Conservation (phyloP, 371 early-diverging fungal species). For the Blastocladiella emersonii region DNA sequence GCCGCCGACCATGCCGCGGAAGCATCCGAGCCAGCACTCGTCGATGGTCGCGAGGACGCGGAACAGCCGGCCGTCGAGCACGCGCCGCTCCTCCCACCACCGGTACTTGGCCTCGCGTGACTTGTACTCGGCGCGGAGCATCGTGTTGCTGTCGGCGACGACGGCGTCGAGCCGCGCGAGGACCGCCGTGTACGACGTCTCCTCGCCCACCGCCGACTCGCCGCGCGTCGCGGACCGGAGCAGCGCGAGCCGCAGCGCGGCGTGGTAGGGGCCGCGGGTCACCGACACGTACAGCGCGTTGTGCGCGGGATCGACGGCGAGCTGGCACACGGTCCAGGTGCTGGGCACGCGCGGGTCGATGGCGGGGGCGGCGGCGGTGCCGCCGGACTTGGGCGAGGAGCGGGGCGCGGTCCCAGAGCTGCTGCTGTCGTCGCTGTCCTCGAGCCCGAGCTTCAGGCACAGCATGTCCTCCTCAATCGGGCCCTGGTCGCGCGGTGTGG, state of each 20-base stretch:
- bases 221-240: slow-evolving; percentile 33
- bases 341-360: not conserved
- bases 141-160: slow-evolving; percentile 39
- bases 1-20: slow-evolving; percentile 30
- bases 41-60: slow-evolving; percentile 46
- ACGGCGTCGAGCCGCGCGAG: slow-evolving; percentile 34
- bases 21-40: slow-evolving; percentile 66
- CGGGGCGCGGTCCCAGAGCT: too few species aligned
- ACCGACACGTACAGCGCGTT: not conserved
- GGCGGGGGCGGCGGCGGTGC: too few species aligned
- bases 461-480: not conserved
- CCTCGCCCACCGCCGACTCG: slow-evolving; percentile 18
- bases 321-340: not conserved
- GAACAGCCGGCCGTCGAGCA: slow-evolving; percentile 49
- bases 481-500: too few species aligned
- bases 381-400: too few species aligned
- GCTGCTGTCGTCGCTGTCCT: not conserved
- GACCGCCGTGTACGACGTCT: slow-evolving; percentile 23
- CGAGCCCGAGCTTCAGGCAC: not conserved
- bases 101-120: slow-evolving; percentile 40
- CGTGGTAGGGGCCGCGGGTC: too few species aligned
- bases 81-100: slow-evolving; percentile 66
- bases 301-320: not conserved
- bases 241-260: slow-evolving; percentile 49
- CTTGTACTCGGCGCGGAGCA: slow-evolving; percentile 20